Evolutionary conservation across 1,284 basidiomycete genomes (phyloP).

Genomic region (Malassezia slooffiae): DNA sequence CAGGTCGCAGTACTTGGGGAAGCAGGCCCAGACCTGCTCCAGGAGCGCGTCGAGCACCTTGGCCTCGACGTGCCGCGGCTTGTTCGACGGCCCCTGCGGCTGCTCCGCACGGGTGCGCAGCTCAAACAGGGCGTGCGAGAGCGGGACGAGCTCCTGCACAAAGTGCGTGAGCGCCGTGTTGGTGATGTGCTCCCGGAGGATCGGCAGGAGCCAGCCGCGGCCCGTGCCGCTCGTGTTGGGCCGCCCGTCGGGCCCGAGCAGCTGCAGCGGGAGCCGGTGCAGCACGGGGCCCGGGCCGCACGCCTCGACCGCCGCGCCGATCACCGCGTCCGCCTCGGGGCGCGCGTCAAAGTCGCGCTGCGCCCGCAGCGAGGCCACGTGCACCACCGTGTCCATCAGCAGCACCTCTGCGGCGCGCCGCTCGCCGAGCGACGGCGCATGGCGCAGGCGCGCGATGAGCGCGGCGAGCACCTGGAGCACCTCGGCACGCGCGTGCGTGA

Average conservation of each 20-base stretch:
- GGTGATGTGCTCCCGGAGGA: slow-evolving; percentile 67
- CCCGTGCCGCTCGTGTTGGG: slow-evolving; percentile 50
- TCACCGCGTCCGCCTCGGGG: slow-evolving; percentile 69
- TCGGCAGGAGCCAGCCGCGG: slow-evolving; percentile 80
- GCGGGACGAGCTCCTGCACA: slow-evolving; percentile 74
- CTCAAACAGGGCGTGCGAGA: slow-evolving; percentile 82
- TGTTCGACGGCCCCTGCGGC: slow-evolving; percentile 60
- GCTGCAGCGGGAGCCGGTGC: slow-evolving; percentile 66
- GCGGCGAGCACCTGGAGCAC: slow-evolving; percentile 34
- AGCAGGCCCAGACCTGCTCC: slow-evolving; percentile 74
- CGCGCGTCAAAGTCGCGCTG: slow-evolving; percentile 80
- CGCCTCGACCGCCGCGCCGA: slow-evolving; percentile 71
- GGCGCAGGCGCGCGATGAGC: slow-evolving; percentile 30
- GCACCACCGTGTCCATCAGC: slow-evolving; percentile 61
- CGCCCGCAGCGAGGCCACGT: slow-evolving; percentile 64
- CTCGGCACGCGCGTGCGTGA: slow-evolving; percentile 33
- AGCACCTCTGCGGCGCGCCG: slow-evolving; percentile 56
- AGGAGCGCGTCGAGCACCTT: slow-evolving; percentile 90
- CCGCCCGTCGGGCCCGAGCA: slow-evolving; percentile 47
- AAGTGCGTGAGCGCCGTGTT: slow-evolving; percentile 77
- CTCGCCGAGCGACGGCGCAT: slow-evolving; percentile 11
- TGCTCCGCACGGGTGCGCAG: slow-evolving; percentile 56
- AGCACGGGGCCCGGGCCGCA: slow-evolving; percentile 75
- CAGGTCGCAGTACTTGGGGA: slow-evolving; percentile 61
- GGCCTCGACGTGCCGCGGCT: slow-evolving; percentile 57